Conservation (phyloP, 345 rosid species). For the Angophora floribunda region DNA sequence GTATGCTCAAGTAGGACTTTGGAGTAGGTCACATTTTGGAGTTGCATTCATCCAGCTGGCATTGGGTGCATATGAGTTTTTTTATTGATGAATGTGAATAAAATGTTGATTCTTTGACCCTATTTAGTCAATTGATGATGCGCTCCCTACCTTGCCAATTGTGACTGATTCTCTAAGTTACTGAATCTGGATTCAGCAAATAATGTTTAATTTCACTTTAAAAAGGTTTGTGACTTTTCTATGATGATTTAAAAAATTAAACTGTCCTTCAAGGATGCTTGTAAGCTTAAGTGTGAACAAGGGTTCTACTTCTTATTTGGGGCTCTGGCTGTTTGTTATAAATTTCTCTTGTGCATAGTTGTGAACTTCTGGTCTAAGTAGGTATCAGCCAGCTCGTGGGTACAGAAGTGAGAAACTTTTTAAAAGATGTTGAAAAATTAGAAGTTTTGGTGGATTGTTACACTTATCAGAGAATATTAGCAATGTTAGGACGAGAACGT, state of each 20-base stretch:
- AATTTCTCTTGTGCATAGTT: neutral
- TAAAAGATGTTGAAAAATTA: neutral
- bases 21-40: neutral
- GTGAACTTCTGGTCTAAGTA: neutral
- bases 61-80: neutral
- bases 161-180: neutral
- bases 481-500: neutral
- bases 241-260: neutral
- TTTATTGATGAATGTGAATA: neutral
- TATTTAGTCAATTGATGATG: neutral
- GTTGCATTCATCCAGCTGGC: neutral
- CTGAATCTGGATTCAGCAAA: neutral
- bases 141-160: neutral
- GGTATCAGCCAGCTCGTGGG: neutral
- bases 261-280: neutral
- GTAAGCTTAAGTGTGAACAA: neutral
- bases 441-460: neutral
- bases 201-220: neutral
- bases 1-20: neutral
- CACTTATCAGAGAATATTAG: neutral
- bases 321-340: neutral
- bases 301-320: neutral
- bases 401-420: neutral
- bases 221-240: neutral
- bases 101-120: neutral